Conservation (phyloP, 2,329 filamentous ascomycete genomes). For the Samsoniella hepiali region DNA sequence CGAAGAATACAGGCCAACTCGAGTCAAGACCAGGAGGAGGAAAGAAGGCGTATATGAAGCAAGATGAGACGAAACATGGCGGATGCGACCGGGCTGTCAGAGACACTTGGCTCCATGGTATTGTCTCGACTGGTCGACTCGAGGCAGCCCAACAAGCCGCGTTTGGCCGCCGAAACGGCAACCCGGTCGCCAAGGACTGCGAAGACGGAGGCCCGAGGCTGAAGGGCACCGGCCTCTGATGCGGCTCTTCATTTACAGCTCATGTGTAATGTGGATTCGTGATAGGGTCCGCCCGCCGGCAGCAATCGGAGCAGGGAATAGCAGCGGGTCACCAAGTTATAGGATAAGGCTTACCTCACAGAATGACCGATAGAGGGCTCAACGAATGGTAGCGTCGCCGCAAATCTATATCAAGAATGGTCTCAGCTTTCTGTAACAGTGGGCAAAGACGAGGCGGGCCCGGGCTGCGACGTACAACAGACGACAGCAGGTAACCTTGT, state of each 20-base stretch:
- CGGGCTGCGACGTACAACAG: not conserved
- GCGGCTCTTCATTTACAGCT: slow-evolving; percentile 11
- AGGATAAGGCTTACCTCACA: slow-evolving; percentile 18
- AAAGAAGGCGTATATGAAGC: not conserved
- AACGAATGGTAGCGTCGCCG: not conserved
- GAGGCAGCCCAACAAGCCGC: slow-evolving; percentile 6
- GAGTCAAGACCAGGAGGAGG: not conserved
- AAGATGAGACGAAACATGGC: slow-evolving; percentile 2
- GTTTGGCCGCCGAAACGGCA: not conserved
- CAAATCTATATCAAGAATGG: not conserved
- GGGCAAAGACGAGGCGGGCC: not conserved
- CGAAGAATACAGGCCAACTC: not conserved
- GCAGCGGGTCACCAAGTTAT: slow-evolving; percentile 1
- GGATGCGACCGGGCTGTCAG: slow-evolving; percentile 1
- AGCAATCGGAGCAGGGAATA: slow-evolving; percentile 7
- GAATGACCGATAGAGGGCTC: slow-evolving; percentile 3
- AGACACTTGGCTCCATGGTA: not conserved
- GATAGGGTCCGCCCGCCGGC: slow-evolving; percentile 14
- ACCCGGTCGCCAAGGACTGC: not conserved
- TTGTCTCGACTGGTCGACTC: not conserved
- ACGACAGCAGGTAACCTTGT: not conserved
- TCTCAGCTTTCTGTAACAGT: not conserved
- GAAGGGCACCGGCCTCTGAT: not conserved
- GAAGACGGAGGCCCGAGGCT: not conserved
- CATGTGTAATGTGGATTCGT: slow-evolving; percentile 13